These are phyloP conservation scores for Grosmannia serpens DNA, from an alignment of 2,329 filamentous ascomycete species.

Conservation along the genomic window DNA sequence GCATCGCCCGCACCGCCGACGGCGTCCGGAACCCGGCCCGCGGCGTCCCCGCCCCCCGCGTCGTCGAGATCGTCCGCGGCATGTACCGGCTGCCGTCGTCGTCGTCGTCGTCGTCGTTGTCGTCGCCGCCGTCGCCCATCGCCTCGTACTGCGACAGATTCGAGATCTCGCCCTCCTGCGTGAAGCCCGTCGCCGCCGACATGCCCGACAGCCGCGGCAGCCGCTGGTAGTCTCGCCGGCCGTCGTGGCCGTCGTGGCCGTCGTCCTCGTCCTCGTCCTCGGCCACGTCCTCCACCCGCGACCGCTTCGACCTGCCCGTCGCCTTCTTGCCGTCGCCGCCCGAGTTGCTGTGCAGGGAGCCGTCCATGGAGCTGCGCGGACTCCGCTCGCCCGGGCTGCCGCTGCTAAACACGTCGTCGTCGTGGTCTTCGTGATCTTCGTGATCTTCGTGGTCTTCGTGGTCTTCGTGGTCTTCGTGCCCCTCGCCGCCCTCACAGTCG, in stretches of 20 bases:
- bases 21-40: slow-evolving; percentile 58
- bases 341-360: slow-evolving; percentile 10
- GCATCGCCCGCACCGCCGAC: slow-evolving; percentile 57
- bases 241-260: slow-evolving; percentile 8
- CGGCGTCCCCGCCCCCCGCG: slow-evolving; percentile 37
- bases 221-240: neutral
- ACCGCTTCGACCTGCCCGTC: slow-evolving; percentile 7
- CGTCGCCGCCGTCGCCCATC: slow-evolving; percentile 30
- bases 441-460: slow-evolving; percentile 27
- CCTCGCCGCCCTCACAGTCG: neutral
- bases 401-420: slow-evolving; percentile 49
- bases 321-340: slow-evolving; percentile 6
- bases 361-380: slow-evolving; percentile 42
- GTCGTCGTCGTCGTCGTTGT: slow-evolving; percentile 26
- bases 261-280: neutral
- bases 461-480: neutral
- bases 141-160: slow-evolving; percentile 40
- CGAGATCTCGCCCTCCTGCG: slow-evolving; percentile 31
- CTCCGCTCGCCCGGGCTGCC: slow-evolving; percentile 23
- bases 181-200: neutral
- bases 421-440: slow-evolving; percentile 39
- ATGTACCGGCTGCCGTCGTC: slow-evolving; percentile 21
- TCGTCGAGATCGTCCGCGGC: slow-evolving; percentile 23
- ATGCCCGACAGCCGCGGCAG: neutral
- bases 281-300: neutral